Base-by-base conservation (phyloP, 169 alveolate genomes). In the Plasmodium yoelii region DNA sequence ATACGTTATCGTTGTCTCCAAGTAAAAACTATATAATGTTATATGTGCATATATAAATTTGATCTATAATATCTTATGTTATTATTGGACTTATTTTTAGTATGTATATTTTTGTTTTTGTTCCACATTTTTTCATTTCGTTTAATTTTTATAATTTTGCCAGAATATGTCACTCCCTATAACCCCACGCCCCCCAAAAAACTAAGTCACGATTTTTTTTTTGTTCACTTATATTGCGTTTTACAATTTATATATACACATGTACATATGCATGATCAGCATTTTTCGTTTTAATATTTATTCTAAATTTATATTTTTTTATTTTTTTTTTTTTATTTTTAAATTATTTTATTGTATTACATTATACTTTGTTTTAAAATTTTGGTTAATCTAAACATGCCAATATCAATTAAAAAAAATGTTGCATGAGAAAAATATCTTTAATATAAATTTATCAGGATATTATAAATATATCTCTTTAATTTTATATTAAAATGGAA, bases 1-100 rank as follows among this genome's bases (percentile, higher is more conserved):
- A 96, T 96, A 22, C 90, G 95, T 19, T 95, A 92, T 77, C 92
- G 98, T 28, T 95, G 96, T 82, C 95, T 95, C 19, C 95, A 93
- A 93, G 97, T 95, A 77, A 19, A 46, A 53, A 0, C 9, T n/a
- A 44, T 47, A 18, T 12, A 0, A 10, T 74, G 39, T 53, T 28
- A 24, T 22, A 49, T 34, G 10, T 26, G n/a, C 34, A 26, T 15
- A 51, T 39, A 55, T 56, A 2, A 42, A 59, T 6, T 28, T 8
- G 13, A 22, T 18, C 13, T 65, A 39, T 39, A 49, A 13, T 44
- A 39, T 4, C 47, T 8, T 46, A 73, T 39, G 24, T 51, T 26
- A 44, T 82, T 13, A 65, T 67, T n/a, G 26, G 42, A 34, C 42
- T 3, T 34, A 34, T 34, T 34, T 34, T 34, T 34, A 34, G 53